Evolutionary conservation across 1,284 basidiomycete genomes (phyloP), one percentile per base, ranked within the genome.

Genomic region (Phellopilus nigrolimitatus): DNA sequence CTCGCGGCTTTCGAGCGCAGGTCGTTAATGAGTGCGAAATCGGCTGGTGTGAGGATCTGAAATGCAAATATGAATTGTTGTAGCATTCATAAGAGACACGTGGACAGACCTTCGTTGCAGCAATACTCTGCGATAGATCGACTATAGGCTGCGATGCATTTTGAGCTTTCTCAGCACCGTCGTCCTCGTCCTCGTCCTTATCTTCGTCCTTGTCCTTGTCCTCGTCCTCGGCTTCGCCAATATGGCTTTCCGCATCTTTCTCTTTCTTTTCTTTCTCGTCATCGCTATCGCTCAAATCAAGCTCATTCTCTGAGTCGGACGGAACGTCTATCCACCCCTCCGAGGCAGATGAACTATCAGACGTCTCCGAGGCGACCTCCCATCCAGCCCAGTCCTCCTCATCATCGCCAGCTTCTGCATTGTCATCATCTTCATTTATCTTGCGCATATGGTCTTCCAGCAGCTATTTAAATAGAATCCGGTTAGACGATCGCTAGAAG

Each of bases 41-140:
- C 95, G 24, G 95, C 95, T 0, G 97, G 97, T 0, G 97, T 99
- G 30, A 99, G 81, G 62, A 99, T 99, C 91, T 95, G 54, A 8
- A 43, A 10, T 34, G 19, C 13, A 10, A 25, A 34, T 15, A 17
- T n/a, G n/a, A 13, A 37, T 17, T 3, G 19, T 13, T 17, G 3
- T 54, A 48, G 61, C 27, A 31, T 33, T 37, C 38, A 36, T 52
- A 49, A 13, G 21, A 22, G 27, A 30, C 15, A 49, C 8, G 13
- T 2, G 33, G 24, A 28, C 66, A 13, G 53, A 84, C 90, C 71
- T 91, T 92, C 24, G 86, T 88, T 1, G 85, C 91, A 3, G 88
- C 90, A 41, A 90, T 68, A 1, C 77, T 79, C 19, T 49, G 47
- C 10, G 42, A 28, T 30, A 28, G 47, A 45, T 54, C 51, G 28